Conservation (phyloP, 257 asterid genomes). For the Dorcoceras hygrometricum region DNA sequence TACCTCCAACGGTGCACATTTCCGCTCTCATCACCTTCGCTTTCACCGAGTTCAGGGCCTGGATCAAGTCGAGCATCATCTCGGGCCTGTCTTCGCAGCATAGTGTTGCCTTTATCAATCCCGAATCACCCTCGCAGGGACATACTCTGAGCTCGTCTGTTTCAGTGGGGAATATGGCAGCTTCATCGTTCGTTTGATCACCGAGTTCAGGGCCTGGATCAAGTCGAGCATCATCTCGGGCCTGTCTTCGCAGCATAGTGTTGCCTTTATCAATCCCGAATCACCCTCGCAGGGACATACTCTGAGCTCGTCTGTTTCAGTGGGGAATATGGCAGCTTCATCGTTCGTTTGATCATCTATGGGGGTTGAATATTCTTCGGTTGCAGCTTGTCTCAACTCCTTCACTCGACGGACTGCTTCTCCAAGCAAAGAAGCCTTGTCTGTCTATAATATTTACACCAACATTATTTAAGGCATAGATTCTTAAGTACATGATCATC, state of each 20-base stretch:
- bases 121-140: conserved; percentile 34
- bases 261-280: conserved; percentile 47
- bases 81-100: conserved; percentile 89
- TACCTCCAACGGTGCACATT: conserved; percentile 79
- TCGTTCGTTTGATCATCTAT: conserved; percentile 4
- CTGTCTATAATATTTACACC: conserved; percentile 48
- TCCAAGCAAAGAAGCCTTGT: conserved; percentile 85
- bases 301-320: conserved; percentile 67
- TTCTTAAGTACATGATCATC: too few species aligned
- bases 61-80: conserved; percentile 48
- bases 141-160: conserved; percentile 58
- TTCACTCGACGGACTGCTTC: conserved; percentile 75
- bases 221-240: conserved; percentile 60
- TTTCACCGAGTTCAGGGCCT: conserved; percentile 55
- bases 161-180: conserved; percentile 47
- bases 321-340: conserved; percentile 34
- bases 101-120: conserved; percentile 47
- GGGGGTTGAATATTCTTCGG: conserved; percentile 38
- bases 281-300: conserved; percentile 31
- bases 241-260: conserved; percentile 78
- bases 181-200: conserved; percentile 12
- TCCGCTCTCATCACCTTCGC: conserved; percentile 70
- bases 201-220: conserved; percentile 56
- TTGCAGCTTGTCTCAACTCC: conserved; percentile 60
- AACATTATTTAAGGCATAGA: background rate